These are phyloP conservation scores for Quambalaria eucalypti DNA, from an alignment of 1,284 basidiomycete genomes.

Conservation along the genomic window DNA sequence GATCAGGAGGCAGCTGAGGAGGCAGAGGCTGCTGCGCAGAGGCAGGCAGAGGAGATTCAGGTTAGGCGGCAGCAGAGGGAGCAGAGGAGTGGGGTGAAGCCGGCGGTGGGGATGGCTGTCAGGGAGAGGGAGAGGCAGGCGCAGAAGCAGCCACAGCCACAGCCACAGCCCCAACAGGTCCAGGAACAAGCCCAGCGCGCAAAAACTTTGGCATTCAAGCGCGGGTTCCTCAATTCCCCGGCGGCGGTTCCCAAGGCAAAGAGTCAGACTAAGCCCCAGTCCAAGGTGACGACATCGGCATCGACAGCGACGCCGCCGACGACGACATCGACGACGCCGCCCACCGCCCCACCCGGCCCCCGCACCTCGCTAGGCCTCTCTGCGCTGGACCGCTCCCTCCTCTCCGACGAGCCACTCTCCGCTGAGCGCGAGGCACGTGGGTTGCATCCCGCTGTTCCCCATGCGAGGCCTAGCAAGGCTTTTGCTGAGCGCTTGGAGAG, in stretches of 20 bases:
- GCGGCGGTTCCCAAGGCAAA: too few relatives aligned
- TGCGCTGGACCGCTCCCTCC: constrained; percentile 29
- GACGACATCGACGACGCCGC: background rate
- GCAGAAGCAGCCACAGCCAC: too few relatives aligned
- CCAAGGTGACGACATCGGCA: background rate
- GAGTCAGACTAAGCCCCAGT: background rate
- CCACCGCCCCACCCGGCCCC: constrained; percentile 9
- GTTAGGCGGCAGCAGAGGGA: background rate
- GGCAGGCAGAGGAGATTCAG: constrained; percentile 3
- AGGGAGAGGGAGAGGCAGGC: constrained; percentile 13
- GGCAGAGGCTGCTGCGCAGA: constrained; percentile 1
- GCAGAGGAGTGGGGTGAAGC: background rate
- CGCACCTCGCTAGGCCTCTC: constrained; percentile 31
- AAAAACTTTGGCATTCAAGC: constrained; percentile 33
- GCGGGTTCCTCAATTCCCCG: constrained; percentile 18
- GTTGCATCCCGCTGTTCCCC: constrained; percentile 33
- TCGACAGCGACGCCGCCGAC: background rate
- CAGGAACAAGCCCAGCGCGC: constrained; percentile 14
- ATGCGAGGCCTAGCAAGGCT: constrained; percentile 42
- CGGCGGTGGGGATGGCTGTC: constrained; percentile 1
- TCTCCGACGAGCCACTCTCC: constrained; percentile 23
- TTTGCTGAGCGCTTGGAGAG: constrained; percentile 30
- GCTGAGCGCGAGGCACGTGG: constrained; percentile 18
- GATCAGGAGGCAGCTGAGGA: constrained; percentile 4
- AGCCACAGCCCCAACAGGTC: too few relatives aligned